These are phyloP conservation scores for Ramaria sp. DNA, from an alignment of 768 basidiomycete species.

Conservation along the genomic window DNA sequence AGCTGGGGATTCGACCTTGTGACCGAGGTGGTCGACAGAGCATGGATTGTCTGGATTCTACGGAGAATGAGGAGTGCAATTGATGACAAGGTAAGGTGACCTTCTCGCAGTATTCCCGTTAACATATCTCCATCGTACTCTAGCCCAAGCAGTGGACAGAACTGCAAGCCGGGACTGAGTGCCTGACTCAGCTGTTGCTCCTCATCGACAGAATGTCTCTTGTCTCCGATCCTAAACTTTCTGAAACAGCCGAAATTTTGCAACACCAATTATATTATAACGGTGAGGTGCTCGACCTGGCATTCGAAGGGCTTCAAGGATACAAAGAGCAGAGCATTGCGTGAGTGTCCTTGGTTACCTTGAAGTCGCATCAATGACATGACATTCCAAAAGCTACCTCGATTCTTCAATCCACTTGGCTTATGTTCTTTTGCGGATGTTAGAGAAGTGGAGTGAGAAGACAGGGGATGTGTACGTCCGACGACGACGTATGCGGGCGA, in stretches of 20 bases:
- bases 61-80: conserved; percentile 79
- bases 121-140: conserved; percentile 3
- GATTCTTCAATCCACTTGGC: conserved; percentile 78
- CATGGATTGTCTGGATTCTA: conserved; percentile 86
- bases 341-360: conserved; percentile 16
- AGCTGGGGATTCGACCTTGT: conserved; percentile 49
- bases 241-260: conserved; percentile 69
- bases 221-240: conserved; percentile 32
- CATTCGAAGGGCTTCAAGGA: conserved; percentile 60
- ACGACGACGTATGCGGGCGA: conserved; percentile 38
- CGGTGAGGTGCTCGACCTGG: conserved; percentile 85
- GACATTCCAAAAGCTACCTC: conserved; percentile 66
- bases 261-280: conserved; percentile 93
- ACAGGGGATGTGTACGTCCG: conserved; percentile 69
- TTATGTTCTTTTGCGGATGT: conserved; percentile 76
- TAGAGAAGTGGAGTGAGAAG: conserved; percentile 78
- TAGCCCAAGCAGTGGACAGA: conserved; percentile 94
- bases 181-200: conserved; percentile 83
- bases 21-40: conserved; percentile 75
- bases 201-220: conserved; percentile 76
- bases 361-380: not conserved
- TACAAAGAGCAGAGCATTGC: conserved; percentile 59
- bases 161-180: conserved; percentile 88
- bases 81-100: conserved; percentile 69
- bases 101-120: not conserved